Evolutionary conservation across 208 protist genomes (phyloP), one percentile per base, ranked within the genome.

Genomic region (Trypanosoma avium): DNA sequence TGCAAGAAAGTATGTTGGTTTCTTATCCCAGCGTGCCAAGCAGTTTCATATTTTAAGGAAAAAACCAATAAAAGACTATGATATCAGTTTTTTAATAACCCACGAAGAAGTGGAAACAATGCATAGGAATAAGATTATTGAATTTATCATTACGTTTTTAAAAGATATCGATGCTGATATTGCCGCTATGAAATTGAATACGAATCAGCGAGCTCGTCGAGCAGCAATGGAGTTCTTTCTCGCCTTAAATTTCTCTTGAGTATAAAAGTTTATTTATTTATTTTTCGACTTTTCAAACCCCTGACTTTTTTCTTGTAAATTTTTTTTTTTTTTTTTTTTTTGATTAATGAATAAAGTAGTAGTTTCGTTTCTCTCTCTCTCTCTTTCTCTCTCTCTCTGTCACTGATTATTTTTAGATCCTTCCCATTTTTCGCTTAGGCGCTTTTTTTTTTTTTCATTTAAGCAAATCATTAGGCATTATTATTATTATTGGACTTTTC

Each of bases 101-200:
- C 98, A 99, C 75, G 92, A 97, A 53, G 95, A 99, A 61, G 87
- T 90, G 8, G 96, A 98, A 73, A 47, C 52, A 27, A 98, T 99
- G 88, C 94, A 88, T 49, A 94, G 96, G 68, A 80, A 93, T 47
- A 97, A 97, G 60, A 71, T 99, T 29, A 85, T 99, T 46, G 90
- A 98, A 64, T 99, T 99, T 65, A 83, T 99, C 40, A 89, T 99
- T 62, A 53, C 79, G 12, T 98, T 99, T 66, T 83, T 98, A 55
- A 63, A 97, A 68, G 96, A 98, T 50, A 97, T 99, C 61, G 97
- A 99, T 73, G 95, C 90, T 30, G 97, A 99, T 67, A 90, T 99
- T 47, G 90, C 77, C 17, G 84, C 86, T 17, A 90, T 99, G 84
- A 99, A 99, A 70, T 61, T 99, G 36, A 46, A 70, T 53, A 61